Conservation (phyloP, 2,329 filamentous ascomycete genomes). For the Stagonosporopsis vannaccii region DNA sequence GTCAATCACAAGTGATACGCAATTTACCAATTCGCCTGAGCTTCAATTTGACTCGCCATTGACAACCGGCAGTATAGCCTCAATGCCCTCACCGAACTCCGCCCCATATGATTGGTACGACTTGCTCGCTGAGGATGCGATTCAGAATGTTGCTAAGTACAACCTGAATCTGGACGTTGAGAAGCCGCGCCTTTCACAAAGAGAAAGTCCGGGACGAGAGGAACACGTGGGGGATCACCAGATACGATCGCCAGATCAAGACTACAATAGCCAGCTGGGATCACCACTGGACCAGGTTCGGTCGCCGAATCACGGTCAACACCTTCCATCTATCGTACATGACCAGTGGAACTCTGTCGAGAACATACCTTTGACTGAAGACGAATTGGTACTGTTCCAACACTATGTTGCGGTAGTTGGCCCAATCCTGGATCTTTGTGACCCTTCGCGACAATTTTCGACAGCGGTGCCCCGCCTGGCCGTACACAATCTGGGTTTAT, state of each 20-base stretch:
- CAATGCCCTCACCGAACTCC: constrained; percentile 51
- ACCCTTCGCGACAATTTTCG: constrained; percentile 50
- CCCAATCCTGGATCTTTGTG: constrained; percentile 54
- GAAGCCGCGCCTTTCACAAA: constrained; percentile 32
- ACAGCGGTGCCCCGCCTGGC: constrained; percentile 48
- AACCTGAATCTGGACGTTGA: constrained; percentile 44
- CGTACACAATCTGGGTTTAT: constrained; percentile 62
- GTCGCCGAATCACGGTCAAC: constrained; percentile 11
- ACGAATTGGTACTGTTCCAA: constrained; percentile 51
- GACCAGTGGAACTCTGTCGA: constrained; percentile 38
- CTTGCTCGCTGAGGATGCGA: constrained; percentile 55
- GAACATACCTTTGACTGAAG: constrained; percentile 39
- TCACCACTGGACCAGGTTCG: neutral
- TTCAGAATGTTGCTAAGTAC: constrained; percentile 46
- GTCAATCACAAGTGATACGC: constrained; percentile 28
- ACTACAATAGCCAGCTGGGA: constrained; percentile 1
- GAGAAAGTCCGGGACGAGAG: constrained; percentile 35
- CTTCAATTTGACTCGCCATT: constrained; percentile 43
- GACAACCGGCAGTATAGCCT: constrained; percentile 33
- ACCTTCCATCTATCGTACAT: constrained; percentile 16
- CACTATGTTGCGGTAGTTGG: constrained; percentile 51
- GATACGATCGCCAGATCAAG: constrained; percentile 19
- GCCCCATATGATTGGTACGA: constrained; percentile 60
- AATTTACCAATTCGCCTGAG: constrained; percentile 38
- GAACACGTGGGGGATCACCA: constrained; percentile 24